Evolutionary conservation across 306 rosid genomes (phyloP).

Genomic region (Malus asiatica): DNA sequence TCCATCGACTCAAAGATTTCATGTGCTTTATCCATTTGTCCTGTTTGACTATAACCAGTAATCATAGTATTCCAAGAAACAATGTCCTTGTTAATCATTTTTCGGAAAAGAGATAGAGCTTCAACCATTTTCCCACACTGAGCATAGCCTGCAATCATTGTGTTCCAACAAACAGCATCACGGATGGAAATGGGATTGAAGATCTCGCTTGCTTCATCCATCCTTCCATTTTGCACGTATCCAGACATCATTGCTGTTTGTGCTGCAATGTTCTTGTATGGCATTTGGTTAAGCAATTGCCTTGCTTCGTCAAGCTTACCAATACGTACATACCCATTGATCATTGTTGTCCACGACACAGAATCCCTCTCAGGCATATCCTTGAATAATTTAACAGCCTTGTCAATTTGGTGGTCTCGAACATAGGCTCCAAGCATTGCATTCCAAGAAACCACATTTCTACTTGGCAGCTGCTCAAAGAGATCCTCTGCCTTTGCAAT

Average conservation of each 20-base stretch:
- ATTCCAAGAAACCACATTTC: slow-evolving; percentile 80
- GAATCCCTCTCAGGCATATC: slow-evolving; percentile 60
- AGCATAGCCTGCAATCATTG: slow-evolving; percentile 67
- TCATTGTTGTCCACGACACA: slow-evolving; percentile 81
- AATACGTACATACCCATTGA: slow-evolving; percentile 52
- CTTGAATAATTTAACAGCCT: slow-evolving; percentile 50
- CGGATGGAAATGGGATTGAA: slow-evolving; percentile 37
- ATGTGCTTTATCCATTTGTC: slow-evolving; percentile 59
- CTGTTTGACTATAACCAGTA: slow-evolving; percentile 59
- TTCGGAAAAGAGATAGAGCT: slow-evolving; percentile 48
- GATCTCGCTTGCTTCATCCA: slow-evolving; percentile 58
- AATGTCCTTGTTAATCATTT: slow-evolving; percentile 53
- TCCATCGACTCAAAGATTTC: slow-evolving; percentile 40
- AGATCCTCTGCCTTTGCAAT: slow-evolving; percentile 50
- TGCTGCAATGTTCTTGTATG: slow-evolving; percentile 60
- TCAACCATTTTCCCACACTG: slow-evolving; percentile 62
- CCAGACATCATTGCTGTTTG: slow-evolving; percentile 79
- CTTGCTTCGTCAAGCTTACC: slow-evolving; percentile 66
- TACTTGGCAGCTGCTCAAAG: slow-evolving; percentile 56
- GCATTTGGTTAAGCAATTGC: slow-evolving; percentile 50
- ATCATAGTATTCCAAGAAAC: slow-evolving; percentile 83
- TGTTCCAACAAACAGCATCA: slow-evolving; percentile 75
- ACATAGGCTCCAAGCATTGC: slow-evolving; percentile 79
- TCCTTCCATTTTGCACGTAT: slow-evolving; percentile 42
- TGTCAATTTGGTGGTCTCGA: slow-evolving; percentile 47